Base-by-base conservation (phyloP, 225 moss, liverwort and hornwort species). In the Pleurozium schreberi region DNA sequence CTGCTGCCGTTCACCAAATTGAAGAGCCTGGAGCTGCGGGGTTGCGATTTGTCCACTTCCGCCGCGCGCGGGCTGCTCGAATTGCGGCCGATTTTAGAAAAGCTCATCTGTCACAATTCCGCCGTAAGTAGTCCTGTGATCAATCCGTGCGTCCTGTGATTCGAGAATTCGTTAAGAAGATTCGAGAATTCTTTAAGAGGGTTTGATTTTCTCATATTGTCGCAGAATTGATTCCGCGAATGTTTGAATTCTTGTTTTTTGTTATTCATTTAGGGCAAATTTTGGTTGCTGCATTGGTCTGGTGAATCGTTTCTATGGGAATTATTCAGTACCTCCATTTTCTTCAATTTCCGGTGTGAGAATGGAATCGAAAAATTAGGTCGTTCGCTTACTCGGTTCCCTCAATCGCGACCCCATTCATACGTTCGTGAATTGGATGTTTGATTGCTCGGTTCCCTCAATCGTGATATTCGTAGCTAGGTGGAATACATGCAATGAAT, bases 31-130 rank as follows among this genome's bases (percentile, higher is more conserved):
- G 98, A 99, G 93, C 95, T 99, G 63, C 95, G 97, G 52, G 96
- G 97, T 18, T 99, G 98, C 80, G 98, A 99, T 90, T 95, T 99
- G 74, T 99, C 98, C 68, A 99, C 96, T 9, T 95, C 95, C 57
- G 94, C 96, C 36, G 95, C 98, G 38, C 95, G 96, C 31, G 97
- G 98, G 30, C 93, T 99, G 38, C 97, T 97, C 82, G 93, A 96
- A 92, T 92, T 99, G 93, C 96, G 96, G 36, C 95, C 97, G 26
- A 95, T 94, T 86, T 69, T 99, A 90, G 98, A 99, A 87, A 96
- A 94, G 90, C 96, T 99, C 79, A 85, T 96, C 67, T 99, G 98
- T 81, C 91, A 94, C 66, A 99, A 99, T 91, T 99, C 97, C 59
- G 95, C 92, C 69, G 96, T 99, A 86, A 96, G 92, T 43, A 33